Percentiles rank a stretch among this genome's conserved stretches.
phyloP scores from a whole-genome alignment of 2,329 filamentous ascomycete genomes.

The Teratosphaeria epicoccoides region DNA sequence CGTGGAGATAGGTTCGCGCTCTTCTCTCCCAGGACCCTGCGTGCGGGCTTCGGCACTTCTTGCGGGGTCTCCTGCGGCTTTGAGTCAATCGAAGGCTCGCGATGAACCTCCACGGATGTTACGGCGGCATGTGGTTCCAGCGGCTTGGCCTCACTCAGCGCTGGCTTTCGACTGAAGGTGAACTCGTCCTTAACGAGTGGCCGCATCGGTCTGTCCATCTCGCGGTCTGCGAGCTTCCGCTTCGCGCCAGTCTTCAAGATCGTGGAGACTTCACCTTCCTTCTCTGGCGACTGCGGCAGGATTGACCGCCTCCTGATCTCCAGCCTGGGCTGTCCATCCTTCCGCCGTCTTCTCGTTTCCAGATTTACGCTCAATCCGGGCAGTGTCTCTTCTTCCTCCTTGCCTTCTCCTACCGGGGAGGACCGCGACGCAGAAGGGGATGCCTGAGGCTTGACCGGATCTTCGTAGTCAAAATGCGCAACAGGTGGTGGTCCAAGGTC shows the following conservation, averaged over 20 bases:
- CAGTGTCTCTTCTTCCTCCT: conserved; percentile 24
- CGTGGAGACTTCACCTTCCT: conserved; percentile 22
- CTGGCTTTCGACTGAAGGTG: conserved; percentile 33
- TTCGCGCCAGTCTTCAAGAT: conserved; percentile 42
- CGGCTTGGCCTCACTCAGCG: conserved; percentile 1
- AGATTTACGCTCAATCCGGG: conserved; percentile 37
- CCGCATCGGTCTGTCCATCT: conserved; percentile 34
- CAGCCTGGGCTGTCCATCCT: conserved; percentile 40
- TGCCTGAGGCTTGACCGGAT: conserved; percentile 30
- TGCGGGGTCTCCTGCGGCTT: not conserved
- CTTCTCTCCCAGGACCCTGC: conserved; percentile 33
- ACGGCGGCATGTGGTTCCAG: not conserved
- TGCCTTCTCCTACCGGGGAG: not conserved
- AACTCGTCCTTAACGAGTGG: conserved; percentile 32
- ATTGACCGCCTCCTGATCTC: conserved; percentile 32
- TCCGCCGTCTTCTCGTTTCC: conserved; percentile 43
- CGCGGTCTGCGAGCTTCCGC: conserved; percentile 46
- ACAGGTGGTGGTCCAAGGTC: conserved; percentile 53
- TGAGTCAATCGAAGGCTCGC: conserved; percentile 1
- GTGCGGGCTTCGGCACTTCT: conserved; percentile 9
- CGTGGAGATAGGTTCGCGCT: conserved; percentile 28
- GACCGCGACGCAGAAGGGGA: conserved; percentile 5
- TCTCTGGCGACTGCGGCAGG: conserved; percentile 29
- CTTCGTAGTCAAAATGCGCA: conserved; percentile 41
- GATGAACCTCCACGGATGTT: conserved; percentile 3